Evolutionary conservation across 306 rosid genomes (phyloP).

Genomic region (Chamaecrista fasciculata): DNA sequence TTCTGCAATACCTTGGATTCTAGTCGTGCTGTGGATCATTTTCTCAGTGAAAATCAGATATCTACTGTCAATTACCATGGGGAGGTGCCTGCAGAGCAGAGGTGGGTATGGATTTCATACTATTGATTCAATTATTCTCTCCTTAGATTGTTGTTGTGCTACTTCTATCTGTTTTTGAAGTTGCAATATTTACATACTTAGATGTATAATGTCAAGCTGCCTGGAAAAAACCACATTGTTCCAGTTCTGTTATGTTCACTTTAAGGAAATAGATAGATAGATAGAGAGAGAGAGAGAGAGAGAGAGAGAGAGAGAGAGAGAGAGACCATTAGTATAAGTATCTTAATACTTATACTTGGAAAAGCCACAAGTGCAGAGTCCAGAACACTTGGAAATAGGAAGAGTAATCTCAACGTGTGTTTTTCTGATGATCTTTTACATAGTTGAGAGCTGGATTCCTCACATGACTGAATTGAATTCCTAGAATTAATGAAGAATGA

Average conservation of each 20-base stretch:
- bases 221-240: background rate
- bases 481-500: too few relatives aligned
- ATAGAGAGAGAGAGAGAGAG: too few relatives aligned
- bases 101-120: slow-evolving; percentile 42
- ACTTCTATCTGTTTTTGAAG: background rate
- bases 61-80: slow-evolving; percentile 90
- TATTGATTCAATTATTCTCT: background rate
- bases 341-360: too few relatives aligned
- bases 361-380: too few relatives aligned
- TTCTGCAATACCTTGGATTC: slow-evolving; percentile 93
- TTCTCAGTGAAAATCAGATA: slow-evolving; percentile 79
- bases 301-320: too few relatives aligned
- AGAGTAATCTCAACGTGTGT: too few relatives aligned
- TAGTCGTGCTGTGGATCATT: slow-evolving; percentile 99
- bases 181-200: background rate
- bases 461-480: too few relatives aligned
- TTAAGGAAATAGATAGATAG: too few relatives aligned
- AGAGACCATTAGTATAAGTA: too few relatives aligned
- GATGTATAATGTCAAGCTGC: slow-evolving; percentile 19
- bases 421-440: too few relatives aligned
- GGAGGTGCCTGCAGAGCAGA: slow-evolving; percentile 91
- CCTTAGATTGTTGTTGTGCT: background rate
- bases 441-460: too few relatives aligned
- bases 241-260: background rate
- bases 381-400: too few relatives aligned